These are phyloP conservation scores for Psilocybe azurescens DNA, from an alignment of 768 basidiomycete species.

Conservation along the genomic window DNA sequence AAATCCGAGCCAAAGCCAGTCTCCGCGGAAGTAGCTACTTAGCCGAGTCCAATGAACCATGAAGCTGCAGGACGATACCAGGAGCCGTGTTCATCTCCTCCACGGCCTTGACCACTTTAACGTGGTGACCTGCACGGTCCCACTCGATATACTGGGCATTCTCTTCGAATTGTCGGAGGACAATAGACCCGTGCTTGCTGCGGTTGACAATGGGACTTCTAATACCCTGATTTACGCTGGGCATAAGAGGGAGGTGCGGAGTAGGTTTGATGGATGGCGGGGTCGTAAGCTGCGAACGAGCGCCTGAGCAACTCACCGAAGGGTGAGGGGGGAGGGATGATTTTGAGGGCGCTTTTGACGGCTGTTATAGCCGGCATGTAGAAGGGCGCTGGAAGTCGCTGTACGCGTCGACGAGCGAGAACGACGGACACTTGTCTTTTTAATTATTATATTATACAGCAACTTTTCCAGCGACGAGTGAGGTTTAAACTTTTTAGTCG, in stretches of 20 bases:
- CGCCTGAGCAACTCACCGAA: constrained; percentile 80
- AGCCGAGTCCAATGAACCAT: constrained; percentile 49
- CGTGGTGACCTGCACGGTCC: constrained; percentile 67
- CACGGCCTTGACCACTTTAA: constrained; percentile 69
- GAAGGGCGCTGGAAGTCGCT: constrained; percentile 1
- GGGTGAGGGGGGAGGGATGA: constrained; percentile 56
- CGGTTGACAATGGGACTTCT: constrained; percentile 81
- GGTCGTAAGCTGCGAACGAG: constrained; percentile 84
- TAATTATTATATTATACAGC: background rate
- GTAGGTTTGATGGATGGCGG: constrained; percentile 78
- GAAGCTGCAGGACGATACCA: constrained; percentile 22
- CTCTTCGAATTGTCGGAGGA: constrained; percentile 71
- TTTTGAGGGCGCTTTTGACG: constrained; percentile 20
- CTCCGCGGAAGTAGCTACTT: constrained; percentile 26
- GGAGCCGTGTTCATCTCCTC: constrained; percentile 62
- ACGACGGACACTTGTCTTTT: background rate
- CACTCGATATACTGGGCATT: constrained; percentile 80
- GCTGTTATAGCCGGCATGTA: constrained; percentile 29
- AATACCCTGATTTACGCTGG: constrained; percentile 79
- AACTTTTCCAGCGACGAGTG: constrained; percentile 20
- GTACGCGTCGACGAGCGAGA: constrained; percentile 14
- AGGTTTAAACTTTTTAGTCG: constrained; percentile 17
- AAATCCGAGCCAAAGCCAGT: constrained; percentile 35
- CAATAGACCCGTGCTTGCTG: constrained; percentile 66
- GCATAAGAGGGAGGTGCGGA: constrained; percentile 70